Conservation (phyloP, 1,284 basidiomycete genomes). For the Caloboletus firmus region DNA sequence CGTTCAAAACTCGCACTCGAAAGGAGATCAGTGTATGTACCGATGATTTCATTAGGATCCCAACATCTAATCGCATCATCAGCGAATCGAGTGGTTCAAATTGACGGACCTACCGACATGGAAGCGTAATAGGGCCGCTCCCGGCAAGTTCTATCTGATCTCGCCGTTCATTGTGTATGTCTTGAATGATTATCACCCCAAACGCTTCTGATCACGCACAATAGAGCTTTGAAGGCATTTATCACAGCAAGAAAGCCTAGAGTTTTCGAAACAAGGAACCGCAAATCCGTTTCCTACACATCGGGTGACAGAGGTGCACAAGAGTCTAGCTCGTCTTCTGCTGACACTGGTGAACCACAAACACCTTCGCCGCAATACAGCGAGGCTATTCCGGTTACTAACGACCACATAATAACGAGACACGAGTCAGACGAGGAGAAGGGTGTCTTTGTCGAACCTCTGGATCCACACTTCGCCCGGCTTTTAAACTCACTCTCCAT, state of each 20-base stretch:
- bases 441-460: constrained; percentile 23
- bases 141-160: constrained; percentile 93
- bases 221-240: constrained; percentile 66
- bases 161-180: constrained; percentile 91
- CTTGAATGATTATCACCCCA: constrained; percentile 6
- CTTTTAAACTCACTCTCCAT: constrained; percentile 61
- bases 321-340: constrained; percentile 66
- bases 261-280: constrained; percentile 30
- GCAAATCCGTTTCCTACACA: constrained; percentile 31
- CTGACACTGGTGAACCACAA: constrained; percentile 58
- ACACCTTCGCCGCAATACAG: constrained; percentile 62
- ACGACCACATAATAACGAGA: constrained; percentile 19
- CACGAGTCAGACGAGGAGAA: constrained; percentile 32
- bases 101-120: constrained; percentile 91
- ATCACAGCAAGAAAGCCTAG: constrained; percentile 55
- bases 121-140: constrained; percentile 74
- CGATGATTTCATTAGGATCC: background rate
- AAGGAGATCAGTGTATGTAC: constrained; percentile 95
- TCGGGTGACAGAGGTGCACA: constrained; percentile 39
- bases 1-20: constrained; percentile 90
- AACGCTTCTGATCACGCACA: constrained; percentile 8
- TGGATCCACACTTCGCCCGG: constrained; percentile 71
- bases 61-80: constrained; percentile 16
- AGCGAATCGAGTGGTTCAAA: constrained; percentile 98
- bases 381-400: constrained; percentile 33